Conservation (phyloP, 495 filamentous ascomycete species). For the Bombardia bombarda region DNA sequence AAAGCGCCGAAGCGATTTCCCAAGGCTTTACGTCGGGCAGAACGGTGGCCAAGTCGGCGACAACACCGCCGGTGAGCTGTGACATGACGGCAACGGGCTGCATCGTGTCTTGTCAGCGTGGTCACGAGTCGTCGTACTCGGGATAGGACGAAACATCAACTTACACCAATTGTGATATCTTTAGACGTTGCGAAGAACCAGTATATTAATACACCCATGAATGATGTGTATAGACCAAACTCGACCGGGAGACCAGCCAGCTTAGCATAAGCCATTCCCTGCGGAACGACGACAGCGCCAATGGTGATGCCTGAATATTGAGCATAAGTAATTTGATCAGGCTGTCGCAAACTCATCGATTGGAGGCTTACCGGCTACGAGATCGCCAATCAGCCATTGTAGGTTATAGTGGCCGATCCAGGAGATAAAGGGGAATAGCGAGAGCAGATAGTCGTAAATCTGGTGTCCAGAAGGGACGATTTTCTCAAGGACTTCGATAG, state of each 20-base stretch:
- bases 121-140: not conserved
- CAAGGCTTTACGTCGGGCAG: conserved; percentile 52
- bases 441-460: conserved; percentile 49
- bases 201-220: conserved; percentile 93
- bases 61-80: conserved; percentile 75
- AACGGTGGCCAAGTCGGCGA: conserved; percentile 47
- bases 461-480: conserved; percentile 50
- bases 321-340: conserved; percentile 7
- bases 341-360: not conserved
- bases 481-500: conserved; percentile 60
- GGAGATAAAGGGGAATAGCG: conserved; percentile 75
- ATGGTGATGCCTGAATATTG: conserved; percentile 69
- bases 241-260: conserved; percentile 70
- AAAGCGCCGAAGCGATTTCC: conserved; percentile 69
- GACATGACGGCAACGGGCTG: conserved; percentile 96
- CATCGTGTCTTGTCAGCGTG: not conserved
- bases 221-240: conserved; percentile 92
- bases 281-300: conserved; percentile 90
- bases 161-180: conserved; percentile 96
- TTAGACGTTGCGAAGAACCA: conserved; percentile 99
- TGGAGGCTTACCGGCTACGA: conserved; percentile 68
- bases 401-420: conserved; percentile 88
- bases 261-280: conserved; percentile 94
- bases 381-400: conserved; percentile 81
- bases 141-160: conserved; percentile 21